Conservation (phyloP, 768 basidiomycete genomes). For the Fibroporia radiculosa region DNA sequence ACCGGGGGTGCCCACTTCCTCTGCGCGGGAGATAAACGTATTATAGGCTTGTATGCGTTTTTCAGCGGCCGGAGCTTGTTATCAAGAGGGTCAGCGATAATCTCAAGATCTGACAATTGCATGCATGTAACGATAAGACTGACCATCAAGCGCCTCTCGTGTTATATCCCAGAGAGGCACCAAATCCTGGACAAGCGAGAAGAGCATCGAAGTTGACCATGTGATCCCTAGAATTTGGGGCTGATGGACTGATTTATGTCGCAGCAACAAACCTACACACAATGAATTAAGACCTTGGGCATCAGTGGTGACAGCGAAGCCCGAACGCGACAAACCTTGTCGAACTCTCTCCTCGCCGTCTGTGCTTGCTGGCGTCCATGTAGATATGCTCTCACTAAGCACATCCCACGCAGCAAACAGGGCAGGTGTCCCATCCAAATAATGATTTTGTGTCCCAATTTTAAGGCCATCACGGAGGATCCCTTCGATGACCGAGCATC, state of each 20-base stretch:
- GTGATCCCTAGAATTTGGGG: constrained; percentile 47
- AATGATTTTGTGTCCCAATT: constrained; percentile 70
- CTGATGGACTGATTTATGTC: constrained; percentile 62
- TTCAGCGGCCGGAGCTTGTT: constrained; percentile 35
- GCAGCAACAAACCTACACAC: constrained; percentile 54
- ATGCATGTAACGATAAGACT: neutral
- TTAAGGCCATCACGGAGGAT: constrained; percentile 82
- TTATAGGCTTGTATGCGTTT: constrained; percentile 59
- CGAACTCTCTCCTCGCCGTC: neutral
- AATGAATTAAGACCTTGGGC: neutral
- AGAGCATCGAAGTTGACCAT: constrained; percentile 68
- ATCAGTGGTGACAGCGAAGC: neutral
- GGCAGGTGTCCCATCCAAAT: constrained; percentile 64
- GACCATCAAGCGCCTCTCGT: constrained; percentile 38
- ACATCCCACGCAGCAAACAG: constrained; percentile 50
- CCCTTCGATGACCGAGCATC: constrained; percentile 50
- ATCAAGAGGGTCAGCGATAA: neutral
- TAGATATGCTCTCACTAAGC: constrained; percentile 17
- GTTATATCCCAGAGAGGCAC: constrained; percentile 40
- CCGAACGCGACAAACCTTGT: neutral
- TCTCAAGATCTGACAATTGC: neutral
- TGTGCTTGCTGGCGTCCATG: neutral
- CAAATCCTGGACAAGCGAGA: constrained; percentile 69
- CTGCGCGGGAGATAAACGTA: constrained; percentile 47
- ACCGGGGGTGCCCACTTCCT: constrained; percentile 51